phyloP scores from a whole-genome alignment of 1,139 yeast species.

The Suhomyces choctaworum region DNA sequence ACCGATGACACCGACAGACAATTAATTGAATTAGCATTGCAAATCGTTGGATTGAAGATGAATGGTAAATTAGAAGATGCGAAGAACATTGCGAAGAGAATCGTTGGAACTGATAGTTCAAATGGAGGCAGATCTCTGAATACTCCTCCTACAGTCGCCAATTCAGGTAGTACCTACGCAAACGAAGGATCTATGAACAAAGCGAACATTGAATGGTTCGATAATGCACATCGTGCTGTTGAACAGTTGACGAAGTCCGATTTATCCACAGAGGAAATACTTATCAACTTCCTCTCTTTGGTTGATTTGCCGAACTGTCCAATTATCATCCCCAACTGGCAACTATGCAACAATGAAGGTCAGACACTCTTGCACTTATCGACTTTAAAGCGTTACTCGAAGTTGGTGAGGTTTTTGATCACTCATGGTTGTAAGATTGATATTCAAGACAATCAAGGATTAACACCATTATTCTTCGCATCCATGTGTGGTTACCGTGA shows the following conservation, averaged over 20 bases:
- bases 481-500: conserved; percentile 71
- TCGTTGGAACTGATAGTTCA: conserved; percentile 59
- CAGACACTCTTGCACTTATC: conserved; percentile 88
- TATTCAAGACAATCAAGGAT: conserved; percentile 72
- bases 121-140: conserved; percentile 9
- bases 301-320: conserved; percentile 65
- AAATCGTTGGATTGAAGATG: conserved; percentile 93
- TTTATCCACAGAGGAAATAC: conserved; percentile 55
- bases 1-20: conserved; percentile 92
- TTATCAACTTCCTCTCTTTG: conserved; percentile 64
- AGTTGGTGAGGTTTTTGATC: conserved; percentile 62
- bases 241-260: conserved; percentile 50
- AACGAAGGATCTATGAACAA: conserved; percentile 16
- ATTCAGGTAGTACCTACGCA: conserved; percentile 4
- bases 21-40: conserved; percentile 86
- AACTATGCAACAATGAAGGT: conserved; percentile 75
- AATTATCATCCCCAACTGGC: conserved; percentile 70
- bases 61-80: conserved; percentile 94
- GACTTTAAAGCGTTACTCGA: conserved; percentile 66
- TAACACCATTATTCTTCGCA: conserved; percentile 86
- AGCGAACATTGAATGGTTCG: conserved; percentile 47
- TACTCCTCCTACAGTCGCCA: conserved; percentile 9
- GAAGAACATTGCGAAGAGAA: conserved; percentile 81
- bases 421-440: conserved; percentile 82
- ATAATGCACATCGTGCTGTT: conserved; percentile 48